Base-by-base conservation (phyloP, 108 stramenopile species). In the Nitzschia palea region DNA sequence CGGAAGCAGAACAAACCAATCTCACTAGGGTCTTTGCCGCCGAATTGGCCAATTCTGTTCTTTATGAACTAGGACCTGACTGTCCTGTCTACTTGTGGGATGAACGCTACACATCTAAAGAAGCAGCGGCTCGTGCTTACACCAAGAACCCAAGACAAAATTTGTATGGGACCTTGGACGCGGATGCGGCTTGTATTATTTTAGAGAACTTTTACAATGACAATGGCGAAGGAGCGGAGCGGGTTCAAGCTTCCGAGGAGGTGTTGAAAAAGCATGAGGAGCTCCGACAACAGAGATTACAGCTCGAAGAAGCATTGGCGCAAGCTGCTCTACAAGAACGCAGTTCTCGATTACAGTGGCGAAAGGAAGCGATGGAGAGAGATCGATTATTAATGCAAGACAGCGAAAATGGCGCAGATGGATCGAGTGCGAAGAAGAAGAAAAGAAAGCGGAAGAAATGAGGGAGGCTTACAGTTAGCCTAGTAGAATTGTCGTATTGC, bases 61-160 rank as follows among this genome's bases (percentile, higher is more conserved):
- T 76, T 43, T 22, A 55, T 23, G 31, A 55, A 2, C 47, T 87
- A 17, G 92, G 89, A 20, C 75, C 84, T 1, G 47, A 36, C 1
- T 62, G 84, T 28, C 65, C 82, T 25, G 74, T 94, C 15, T 74
- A 65, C 10, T 31, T 94, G 44, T 94, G 79, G 76, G 92, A 94
- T 77, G 92, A 94, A 62, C 80, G 92, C 30, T 94, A 94, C 45
- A 94, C 87, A 9, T 76, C 77, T 32, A 90, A 89, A 58, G 88
- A 86, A 71, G 91, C 91, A 9, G 84, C 82, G 12, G 78, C 87
- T 33, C 55, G 84, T 15, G 32, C 62, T 23, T 63, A 75, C 35
- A 61, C 52, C 31, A 60, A 66, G 15, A 72, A 82, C 51, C 79
- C 81, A 27, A 58, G 62, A 22, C 51, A 71, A 23, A 68, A 71